phyloP scores from a whole-genome alignment of 768 basidiomycete genomes.

The Mycena belliarum region DNA sequence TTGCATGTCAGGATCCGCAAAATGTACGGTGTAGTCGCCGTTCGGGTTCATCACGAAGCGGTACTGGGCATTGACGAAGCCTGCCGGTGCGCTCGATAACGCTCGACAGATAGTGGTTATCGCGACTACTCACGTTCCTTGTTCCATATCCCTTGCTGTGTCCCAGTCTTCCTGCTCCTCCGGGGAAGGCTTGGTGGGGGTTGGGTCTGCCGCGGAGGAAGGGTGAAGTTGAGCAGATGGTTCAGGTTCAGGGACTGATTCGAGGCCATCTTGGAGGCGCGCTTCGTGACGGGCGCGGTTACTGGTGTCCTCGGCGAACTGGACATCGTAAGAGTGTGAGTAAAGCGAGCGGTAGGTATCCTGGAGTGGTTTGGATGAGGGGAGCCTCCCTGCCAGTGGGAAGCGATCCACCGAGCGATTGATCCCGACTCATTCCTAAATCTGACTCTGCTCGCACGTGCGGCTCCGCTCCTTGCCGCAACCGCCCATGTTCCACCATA shows the following conservation, averaged over 20 bases:
- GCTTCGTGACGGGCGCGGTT: conserved; percentile 44
- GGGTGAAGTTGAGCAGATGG: conserved; percentile 91
- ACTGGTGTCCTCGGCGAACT: conserved; percentile 36
- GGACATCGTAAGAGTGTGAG: conserved; percentile 33
- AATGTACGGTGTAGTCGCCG: conserved; percentile 91
- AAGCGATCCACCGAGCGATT: conserved; percentile 27
- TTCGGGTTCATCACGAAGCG: conserved; percentile 93
- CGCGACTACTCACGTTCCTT: conserved; percentile 77
- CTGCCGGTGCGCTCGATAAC: conserved; percentile 41
- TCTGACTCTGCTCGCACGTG: conserved; percentile 22
- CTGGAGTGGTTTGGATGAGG: conserved; percentile 28
- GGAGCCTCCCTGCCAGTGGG: conserved; percentile 50
- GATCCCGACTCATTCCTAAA: conserved; percentile 26
- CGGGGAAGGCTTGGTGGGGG: conserved; percentile 60
- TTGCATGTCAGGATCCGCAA: conserved; percentile 96
- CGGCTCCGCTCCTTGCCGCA: conserved; percentile 13
- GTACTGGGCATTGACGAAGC: conserved; percentile 95
- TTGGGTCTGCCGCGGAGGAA: conserved; percentile 82
- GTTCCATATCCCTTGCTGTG: conserved; percentile 73
- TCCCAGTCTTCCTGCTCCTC: conserved; percentile 71
- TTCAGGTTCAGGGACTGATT: conserved; percentile 68
- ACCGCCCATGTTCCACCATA: too few species aligned
- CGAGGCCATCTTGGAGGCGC: conserved; percentile 67
- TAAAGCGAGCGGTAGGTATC: background rate
- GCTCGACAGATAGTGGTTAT: conserved; percentile 14